These are phyloP conservation scores for Parafenestella ontariensis DNA, from an alignment of 2,329 filamentous ascomycete species.

Conservation along the genomic window DNA sequence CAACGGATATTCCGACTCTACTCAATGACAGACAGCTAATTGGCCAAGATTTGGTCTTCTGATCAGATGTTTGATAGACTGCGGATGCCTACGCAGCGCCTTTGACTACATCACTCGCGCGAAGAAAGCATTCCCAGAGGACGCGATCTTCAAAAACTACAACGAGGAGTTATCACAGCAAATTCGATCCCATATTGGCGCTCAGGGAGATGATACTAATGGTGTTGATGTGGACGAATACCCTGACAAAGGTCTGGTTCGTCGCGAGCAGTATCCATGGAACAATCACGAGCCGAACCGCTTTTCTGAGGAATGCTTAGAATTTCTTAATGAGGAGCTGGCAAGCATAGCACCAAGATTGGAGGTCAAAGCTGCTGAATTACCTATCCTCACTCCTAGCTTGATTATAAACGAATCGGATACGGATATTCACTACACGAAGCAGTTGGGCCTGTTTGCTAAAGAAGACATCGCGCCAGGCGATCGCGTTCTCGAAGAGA, in stretches of 20 bases:
- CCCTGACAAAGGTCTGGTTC: slow-evolving; percentile 73
- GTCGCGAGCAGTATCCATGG: slow-evolving; percentile 70
- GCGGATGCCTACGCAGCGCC: slow-evolving; percentile 73
- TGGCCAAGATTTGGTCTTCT: slow-evolving; percentile 40
- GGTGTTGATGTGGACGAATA: slow-evolving; percentile 62
- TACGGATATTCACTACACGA: slow-evolving; percentile 64
- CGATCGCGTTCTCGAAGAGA: slow-evolving; percentile 79
- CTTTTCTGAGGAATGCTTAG: slow-evolving; percentile 62
- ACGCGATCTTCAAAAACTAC: slow-evolving; percentile 63
- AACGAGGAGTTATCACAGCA: slow-evolving; percentile 57
- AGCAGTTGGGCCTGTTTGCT: slow-evolving; percentile 90
- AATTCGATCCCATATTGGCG: slow-evolving; percentile 32
- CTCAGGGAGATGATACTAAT: slow-evolving; percentile 34
- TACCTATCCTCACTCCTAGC: slow-evolving; percentile 68
- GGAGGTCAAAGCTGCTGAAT: slow-evolving; percentile 74
- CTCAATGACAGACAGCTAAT: slow-evolving; percentile 11
- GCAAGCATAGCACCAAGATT: slow-evolving; percentile 77
- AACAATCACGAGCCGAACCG: slow-evolving; percentile 67
- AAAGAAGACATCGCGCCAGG: slow-evolving; percentile 79
- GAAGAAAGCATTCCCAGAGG: slow-evolving; percentile 61
- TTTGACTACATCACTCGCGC: slow-evolving; percentile 70
- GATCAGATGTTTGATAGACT: slow-evolving; percentile 63
- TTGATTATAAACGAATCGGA: slow-evolving; percentile 47
- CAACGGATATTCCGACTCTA: not conserved
- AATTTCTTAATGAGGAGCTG: slow-evolving; percentile 75